Conservation (phyloP, 768 basidiomycete species). For the Phaeotremella skinneri region DNA sequence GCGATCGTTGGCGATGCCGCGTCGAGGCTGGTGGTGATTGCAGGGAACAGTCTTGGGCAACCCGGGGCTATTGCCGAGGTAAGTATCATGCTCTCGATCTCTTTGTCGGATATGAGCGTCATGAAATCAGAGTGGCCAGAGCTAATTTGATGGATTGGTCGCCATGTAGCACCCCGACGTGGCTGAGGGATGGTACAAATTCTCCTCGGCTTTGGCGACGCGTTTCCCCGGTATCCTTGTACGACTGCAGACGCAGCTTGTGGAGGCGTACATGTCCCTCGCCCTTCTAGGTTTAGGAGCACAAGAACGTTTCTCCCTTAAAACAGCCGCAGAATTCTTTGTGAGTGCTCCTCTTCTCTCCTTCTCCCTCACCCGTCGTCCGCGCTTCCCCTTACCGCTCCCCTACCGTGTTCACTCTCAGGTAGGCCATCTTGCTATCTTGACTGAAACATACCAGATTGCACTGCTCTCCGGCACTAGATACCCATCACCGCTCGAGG, state of each 20-base stretch:
- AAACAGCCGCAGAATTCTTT: conserved; percentile 75
- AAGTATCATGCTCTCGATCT: conserved; percentile 12
- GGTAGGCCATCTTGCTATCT: conserved; percentile 61
- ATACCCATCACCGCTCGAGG: conserved; percentile 60
- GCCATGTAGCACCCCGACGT: conserved; percentile 77
- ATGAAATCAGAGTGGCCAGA: not conserved
- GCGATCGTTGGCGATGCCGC: conserved; percentile 39
- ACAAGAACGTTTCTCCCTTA: conserved; percentile 81
- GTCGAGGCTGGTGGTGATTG: conserved; percentile 25
- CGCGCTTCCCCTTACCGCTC: conserved; percentile 1
- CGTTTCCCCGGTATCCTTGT: conserved; percentile 46
- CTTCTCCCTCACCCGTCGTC: conserved; percentile 3
- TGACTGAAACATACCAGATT: conserved; percentile 53
- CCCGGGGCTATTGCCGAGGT: conserved; percentile 40
- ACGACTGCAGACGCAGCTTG: conserved; percentile 59
- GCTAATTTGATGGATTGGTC: not conserved
- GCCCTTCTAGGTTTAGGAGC: conserved; percentile 65
- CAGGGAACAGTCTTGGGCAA: conserved; percentile 22
- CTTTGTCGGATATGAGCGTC: not conserved
- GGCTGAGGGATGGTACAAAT: conserved; percentile 82
- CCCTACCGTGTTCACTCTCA: conserved; percentile 42
- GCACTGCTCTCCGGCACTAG: conserved; percentile 60
- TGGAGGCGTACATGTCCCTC: conserved; percentile 69
- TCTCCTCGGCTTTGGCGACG: conserved; percentile 61
- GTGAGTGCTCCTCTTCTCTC: conserved; percentile 56